Evolutionary conservation across 2,329 filamentous ascomycete species (phyloP).

Genomic region (Zasmidium cellare): DNA sequence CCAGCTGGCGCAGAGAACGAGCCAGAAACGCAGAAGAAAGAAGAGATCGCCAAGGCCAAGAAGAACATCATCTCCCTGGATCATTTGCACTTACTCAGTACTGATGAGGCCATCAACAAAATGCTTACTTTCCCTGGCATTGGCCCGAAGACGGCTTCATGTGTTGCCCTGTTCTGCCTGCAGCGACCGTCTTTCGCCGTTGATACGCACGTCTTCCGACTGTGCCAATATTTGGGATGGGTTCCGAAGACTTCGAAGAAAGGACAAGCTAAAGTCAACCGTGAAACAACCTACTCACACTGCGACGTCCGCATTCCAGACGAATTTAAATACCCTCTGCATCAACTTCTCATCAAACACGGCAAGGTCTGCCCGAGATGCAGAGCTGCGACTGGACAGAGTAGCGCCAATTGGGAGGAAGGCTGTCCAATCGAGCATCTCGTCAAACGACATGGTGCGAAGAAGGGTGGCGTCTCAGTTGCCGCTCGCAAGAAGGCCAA

Average conservation of each 20-base stretch:
- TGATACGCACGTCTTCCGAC: conserved; percentile 66
- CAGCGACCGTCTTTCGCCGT: conserved; percentile 65
- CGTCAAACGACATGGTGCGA: conserved; percentile 57
- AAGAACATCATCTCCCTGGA: conserved; percentile 65
- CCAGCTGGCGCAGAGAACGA: conserved; percentile 46
- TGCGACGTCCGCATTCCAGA: conserved; percentile 63
- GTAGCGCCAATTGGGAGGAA: conserved; percentile 63
- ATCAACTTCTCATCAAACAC: conserved; percentile 62
- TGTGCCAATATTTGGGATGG: conserved; percentile 64
- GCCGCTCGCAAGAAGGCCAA: conserved; percentile 46
- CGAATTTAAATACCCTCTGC: conserved; percentile 62
- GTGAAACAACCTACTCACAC: conserved; percentile 59
- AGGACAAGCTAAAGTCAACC: conserved; percentile 45
- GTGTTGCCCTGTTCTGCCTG: conserved; percentile 65
- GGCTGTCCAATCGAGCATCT: conserved; percentile 66
- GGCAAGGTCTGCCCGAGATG: conserved; percentile 63
- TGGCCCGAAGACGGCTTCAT: conserved; percentile 66
- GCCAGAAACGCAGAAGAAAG: conserved; percentile 53
- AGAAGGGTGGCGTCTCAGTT: conserved; percentile 45
- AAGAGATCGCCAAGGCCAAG: conserved; percentile 59
- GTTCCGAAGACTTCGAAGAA: conserved; percentile 50
- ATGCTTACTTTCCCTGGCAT: conserved; percentile 63
- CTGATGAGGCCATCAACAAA: conserved; percentile 58
- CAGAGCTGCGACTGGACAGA: conserved; percentile 60
- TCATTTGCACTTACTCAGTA: conserved; percentile 57